Base-by-base conservation (phyloP, 2,329 filamentous ascomycete genomes). In the Pseudopyricularia cyperi region DNA sequence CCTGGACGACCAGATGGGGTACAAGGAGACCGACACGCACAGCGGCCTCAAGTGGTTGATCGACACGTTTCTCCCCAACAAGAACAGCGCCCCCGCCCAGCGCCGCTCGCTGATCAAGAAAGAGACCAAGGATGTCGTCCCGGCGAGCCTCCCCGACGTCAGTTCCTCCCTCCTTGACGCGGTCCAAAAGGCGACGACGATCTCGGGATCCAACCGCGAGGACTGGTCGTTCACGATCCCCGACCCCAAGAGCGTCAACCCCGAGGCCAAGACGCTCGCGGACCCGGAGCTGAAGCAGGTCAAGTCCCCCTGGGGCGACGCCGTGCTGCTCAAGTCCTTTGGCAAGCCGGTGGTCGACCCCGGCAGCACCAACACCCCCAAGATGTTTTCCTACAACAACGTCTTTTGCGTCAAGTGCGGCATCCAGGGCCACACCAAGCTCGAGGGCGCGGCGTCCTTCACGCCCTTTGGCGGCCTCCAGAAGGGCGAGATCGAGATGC, bases 401-500 rank as follows among this genome's bases (percentile, higher is more conserved):
- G 49, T 64, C 39, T 65, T 57, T 54, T 65, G 63, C 39, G 63
- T 65, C 32, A 59, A 57, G 34, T 65, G 63, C 50, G 62, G 62
- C 24, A 57, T 62, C 5, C 55, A 56, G 3, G 65, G 63, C 15
- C 57, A 52, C 12, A 60, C 59, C 14, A 55, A 57, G 8, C 50
- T 65, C 32, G 57, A 60, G 0, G 63, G 62, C 35, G 55, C 56
- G n/a, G 61, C 59, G 28, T 53, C 57, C 11, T 62, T 58, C 53
- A 58, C 55, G 22, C 57, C 58, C 2, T 33, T 60, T 8, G 56
- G 57, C 12, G 61, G 61, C 48, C 55, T 64, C 53, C 56, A 56
- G 22, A 54, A 58, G 56, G 62, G 59, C 51, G 49, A 57, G 33
- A 52, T 65, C 33, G 58, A 61, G 35, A 52, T 60, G 33, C 59